Evolutionary conservation across 257 asterid genomes (phyloP).

Genomic region (Solanum dulcamara): DNA sequence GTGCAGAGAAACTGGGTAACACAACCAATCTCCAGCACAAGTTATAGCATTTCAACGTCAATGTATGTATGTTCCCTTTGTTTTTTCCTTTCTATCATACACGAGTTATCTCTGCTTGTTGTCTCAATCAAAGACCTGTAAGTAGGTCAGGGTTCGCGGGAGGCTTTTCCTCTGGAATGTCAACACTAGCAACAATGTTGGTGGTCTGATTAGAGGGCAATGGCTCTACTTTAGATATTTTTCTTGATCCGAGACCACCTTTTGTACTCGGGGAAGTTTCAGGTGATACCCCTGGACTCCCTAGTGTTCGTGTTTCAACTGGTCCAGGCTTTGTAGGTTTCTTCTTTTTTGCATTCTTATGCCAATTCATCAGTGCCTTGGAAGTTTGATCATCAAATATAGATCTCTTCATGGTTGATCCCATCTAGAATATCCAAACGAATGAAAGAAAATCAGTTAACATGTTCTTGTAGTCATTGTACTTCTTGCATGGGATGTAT

Average conservation of each 20-base stretch:
- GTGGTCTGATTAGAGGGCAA: slow-evolving; percentile 2
- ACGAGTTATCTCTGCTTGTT: neutral
- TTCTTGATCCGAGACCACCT: neutral
- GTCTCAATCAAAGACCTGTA: slow-evolving; percentile 14
- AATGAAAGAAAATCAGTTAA: neutral
- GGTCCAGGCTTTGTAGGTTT: neutral
- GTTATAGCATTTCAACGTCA: neutral
- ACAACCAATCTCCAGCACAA: neutral
- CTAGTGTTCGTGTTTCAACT: slow-evolving; percentile 19
- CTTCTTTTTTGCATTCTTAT: slow-evolving; percentile 42
- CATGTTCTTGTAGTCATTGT: neutral
- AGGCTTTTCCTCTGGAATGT: slow-evolving; percentile 16
- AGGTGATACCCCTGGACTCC: slow-evolving; percentile 24
- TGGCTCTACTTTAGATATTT: neutral
- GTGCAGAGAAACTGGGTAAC: neutral
- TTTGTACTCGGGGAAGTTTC: slow-evolving; percentile 11
- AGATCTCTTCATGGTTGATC: slow-evolving; percentile 81
- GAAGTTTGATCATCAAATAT: slow-evolving; percentile 90
- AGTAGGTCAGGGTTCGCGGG: slow-evolving; percentile 10
- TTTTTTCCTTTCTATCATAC: neutral
- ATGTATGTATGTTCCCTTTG: neutral
- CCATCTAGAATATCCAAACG: slow-evolving; percentile 41
- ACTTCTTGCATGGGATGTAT: neutral
- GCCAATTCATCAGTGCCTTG: slow-evolving; percentile 85
- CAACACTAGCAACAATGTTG: slow-evolving; percentile 35